A percentile compares a stretch with the other conserved stretches of the same genome.
These are phyloP conservation scores for Malassezia sp. DNA, from an alignment of 1,284 basidiomycete genomes.

Conservation along the genomic window DNA sequence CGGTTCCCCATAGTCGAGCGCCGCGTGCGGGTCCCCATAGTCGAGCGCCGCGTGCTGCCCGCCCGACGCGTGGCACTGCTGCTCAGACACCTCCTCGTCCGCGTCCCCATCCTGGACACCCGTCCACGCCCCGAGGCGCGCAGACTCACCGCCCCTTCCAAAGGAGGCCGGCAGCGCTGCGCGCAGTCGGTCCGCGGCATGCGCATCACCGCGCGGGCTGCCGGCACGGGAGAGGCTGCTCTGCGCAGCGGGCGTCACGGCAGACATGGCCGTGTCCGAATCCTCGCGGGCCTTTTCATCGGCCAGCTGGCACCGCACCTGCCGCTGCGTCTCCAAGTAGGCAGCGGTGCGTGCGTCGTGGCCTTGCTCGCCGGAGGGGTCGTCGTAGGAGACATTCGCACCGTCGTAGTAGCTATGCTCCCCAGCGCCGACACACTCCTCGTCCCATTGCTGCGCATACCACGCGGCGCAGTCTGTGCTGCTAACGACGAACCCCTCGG, in stretches of 20 bases:
- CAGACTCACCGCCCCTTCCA: conserved; percentile 3
- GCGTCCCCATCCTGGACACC: too few species aligned
- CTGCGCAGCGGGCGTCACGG: too few species aligned
- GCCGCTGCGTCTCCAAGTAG: conserved; percentile 12
- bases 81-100: background rate
- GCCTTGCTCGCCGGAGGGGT: background rate
- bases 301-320: conserved; percentile 2
- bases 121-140: too few species aligned
- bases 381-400: too few species aligned
- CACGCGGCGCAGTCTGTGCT: conserved; percentile 14
- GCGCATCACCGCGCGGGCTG: too few species aligned
- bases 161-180: conserved; percentile 9
- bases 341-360: conserved; percentile 3
- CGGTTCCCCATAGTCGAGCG: background rate
- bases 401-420: too few species aligned
- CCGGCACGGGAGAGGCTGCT: too few species aligned
- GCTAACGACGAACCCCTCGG: conserved; percentile 3
- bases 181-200: conserved; percentile 1
- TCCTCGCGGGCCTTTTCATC: conserved; percentile 8
- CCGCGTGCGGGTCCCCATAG: background rate
- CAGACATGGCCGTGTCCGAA: background rate
- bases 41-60: too few species aligned
- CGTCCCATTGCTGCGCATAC: conserved; percentile 11
- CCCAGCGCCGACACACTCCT: too few species aligned
- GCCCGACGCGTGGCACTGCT: background rate